Percentiles rank a stretch among this genome's conserved stretches.
Conservation (phyloP, 257 asterid genomes). For the Fraxinus anomala region DNA sequence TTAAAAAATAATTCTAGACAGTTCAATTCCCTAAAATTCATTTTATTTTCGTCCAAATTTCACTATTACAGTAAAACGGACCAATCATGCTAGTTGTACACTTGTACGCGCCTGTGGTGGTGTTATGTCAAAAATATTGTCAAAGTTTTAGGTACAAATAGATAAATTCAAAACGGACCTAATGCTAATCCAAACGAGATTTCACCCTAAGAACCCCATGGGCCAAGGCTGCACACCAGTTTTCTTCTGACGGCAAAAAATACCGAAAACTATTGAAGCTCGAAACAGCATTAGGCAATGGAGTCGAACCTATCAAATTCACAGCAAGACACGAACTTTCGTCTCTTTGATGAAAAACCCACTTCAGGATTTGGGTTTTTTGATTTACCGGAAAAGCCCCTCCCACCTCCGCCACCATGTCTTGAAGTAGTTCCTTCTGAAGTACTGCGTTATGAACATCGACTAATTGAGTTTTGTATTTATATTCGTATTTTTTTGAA, state of each 20-base stretch:
- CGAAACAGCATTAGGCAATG: conserved; percentile 30
- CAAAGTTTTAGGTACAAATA: no score
- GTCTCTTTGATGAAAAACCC: conserved; percentile 59
- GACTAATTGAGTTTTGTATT: not conserved
- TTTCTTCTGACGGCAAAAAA: not conserved
- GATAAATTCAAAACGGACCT: no score
- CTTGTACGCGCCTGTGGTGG: no score
- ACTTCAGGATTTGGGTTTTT: conserved; percentile 52
- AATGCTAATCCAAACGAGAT: no score
- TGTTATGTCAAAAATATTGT: no score
- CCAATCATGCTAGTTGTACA: no score
- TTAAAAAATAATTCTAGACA: no score
- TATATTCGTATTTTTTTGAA: not conserved
- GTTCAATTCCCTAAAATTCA: no score
- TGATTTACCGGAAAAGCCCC: conserved; percentile 52
- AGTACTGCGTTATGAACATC: conserved; percentile 36
- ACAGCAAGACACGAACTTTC: conserved; percentile 40
- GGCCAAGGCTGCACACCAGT: not conserved
- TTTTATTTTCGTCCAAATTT: no score
- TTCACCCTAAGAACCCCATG: not conserved
- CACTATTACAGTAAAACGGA: no score
- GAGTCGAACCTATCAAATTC: conserved; percentile 39
- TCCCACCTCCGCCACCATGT: conserved; percentile 75
- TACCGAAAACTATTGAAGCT: not conserved
- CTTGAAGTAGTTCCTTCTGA: conserved; percentile 66